Evolutionary conservation across 768 basidiomycete genomes (phyloP).

Genomic region (Leccinum variicolor): DNA sequence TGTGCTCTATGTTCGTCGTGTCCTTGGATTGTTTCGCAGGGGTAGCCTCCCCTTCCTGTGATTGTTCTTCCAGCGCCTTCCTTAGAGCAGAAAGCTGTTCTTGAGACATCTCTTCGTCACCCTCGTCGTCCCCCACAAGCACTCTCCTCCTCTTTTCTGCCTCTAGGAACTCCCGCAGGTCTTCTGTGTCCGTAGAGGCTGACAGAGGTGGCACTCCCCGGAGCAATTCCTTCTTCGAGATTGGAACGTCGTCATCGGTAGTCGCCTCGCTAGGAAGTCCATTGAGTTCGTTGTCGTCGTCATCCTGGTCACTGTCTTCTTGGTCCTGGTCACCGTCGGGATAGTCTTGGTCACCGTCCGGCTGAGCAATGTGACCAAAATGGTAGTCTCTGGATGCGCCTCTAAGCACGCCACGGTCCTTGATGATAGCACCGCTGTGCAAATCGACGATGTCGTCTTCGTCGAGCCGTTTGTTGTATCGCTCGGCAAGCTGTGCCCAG

Average conservation of each 20-base stretch:
- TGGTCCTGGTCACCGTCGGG: slow-evolving; percentile 40
- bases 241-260: slow-evolving; percentile 26
- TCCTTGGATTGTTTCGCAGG: slow-evolving; percentile 5
- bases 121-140: slow-evolving; percentile 28
- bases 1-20: neutral
- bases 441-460: slow-evolving; percentile 82
- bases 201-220: slow-evolving; percentile 44
- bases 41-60: slow-evolving; percentile 9
- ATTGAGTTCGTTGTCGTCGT: slow-evolving; percentile 56
- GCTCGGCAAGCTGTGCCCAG: slow-evolving; percentile 68
- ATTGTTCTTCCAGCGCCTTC: slow-evolving; percentile 15
- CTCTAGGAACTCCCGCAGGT: slow-evolving; percentile 63
- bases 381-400: slow-evolving; percentile 37
- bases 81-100: slow-evolving; percentile 14
- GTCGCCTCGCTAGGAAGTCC: slow-evolving; percentile 35
- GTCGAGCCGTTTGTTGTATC: slow-evolving; percentile 62
- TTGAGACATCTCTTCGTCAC: slow-evolving; percentile 22
- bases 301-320: slow-evolving; percentile 50
- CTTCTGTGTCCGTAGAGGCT: slow-evolving; percentile 52
- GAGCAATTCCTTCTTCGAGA: slow-evolving; percentile 31
- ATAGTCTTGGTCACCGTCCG: slow-evolving; percentile 37
- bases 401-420: slow-evolving; percentile 67
- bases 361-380: slow-evolving; percentile 51
- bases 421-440: slow-evolving; percentile 54
- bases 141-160: slow-evolving; percentile 55